These are phyloP conservation scores for Pouteria glomerata DNA, from an alignment of 148 eudicot species.

Conservation along the genomic window DNA sequence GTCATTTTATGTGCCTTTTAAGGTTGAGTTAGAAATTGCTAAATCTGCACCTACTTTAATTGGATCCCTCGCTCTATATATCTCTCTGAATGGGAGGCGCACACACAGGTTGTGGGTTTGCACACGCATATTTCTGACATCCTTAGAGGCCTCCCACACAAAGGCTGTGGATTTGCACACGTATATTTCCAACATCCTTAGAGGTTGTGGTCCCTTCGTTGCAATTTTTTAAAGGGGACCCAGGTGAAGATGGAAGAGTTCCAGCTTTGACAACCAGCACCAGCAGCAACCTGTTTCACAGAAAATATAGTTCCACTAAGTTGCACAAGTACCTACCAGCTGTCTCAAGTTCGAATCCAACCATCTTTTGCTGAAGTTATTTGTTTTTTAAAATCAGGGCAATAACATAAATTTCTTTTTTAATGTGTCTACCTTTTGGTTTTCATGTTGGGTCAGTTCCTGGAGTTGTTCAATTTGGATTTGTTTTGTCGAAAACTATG, in stretches of 20 bases:
- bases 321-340: background rate
- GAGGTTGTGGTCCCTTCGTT: too few species aligned
- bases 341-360: background rate
- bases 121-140: background rate
- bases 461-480: too few species aligned
- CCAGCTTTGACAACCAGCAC: background rate
- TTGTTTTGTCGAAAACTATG: too few species aligned
- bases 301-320: background rate
- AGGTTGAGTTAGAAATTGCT: background rate
- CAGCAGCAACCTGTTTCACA: background rate
- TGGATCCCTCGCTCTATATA: background rate
- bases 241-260: background rate
- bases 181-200: background rate
- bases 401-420: background rate
- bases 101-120: too few species aligned
- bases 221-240: too few species aligned
- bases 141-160: background rate
- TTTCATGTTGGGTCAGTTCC: too few species aligned
- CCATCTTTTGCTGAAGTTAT: background rate
- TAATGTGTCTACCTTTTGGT: background rate
- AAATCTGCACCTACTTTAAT: background rate
- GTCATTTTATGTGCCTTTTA: too few species aligned
- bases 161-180: background rate
- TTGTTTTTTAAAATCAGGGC: background rate
- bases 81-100: too few species aligned